A percentile compares a stretch with the other conserved stretches of the same genome.
These are phyloP conservation scores for Letharia lupina DNA, from an alignment of 495 filamentous ascomycete species.

Conservation along the genomic window DNA sequence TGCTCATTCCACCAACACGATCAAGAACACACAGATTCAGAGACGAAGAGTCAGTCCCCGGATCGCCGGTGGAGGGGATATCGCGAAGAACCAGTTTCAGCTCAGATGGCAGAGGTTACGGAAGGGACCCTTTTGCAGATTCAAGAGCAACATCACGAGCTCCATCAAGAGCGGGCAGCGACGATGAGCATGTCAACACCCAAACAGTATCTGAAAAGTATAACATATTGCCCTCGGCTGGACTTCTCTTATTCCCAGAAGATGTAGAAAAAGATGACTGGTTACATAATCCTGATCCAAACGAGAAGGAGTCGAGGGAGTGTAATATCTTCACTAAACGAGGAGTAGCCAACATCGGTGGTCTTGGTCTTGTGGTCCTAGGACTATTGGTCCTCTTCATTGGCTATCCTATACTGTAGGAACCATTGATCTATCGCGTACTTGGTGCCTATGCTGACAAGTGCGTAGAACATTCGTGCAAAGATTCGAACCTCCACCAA, in stretches of 20 bases:
- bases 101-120: constrained; percentile 45
- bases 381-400: constrained; percentile 63
- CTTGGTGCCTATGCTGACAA: constrained; percentile 14
- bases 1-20: constrained; percentile 47
- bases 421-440: constrained; percentile 11
- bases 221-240: constrained; percentile 65
- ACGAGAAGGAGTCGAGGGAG: constrained; percentile 52
- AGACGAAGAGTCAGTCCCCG: constrained; percentile 37
- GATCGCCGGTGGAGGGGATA: constrained; percentile 36
- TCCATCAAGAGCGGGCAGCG: constrained; percentile 53
- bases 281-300: constrained; percentile 62
- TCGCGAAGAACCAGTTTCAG: constrained; percentile 57
- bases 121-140: constrained; percentile 41
- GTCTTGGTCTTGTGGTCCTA: constrained; percentile 49
- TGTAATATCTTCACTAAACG: constrained; percentile 62
- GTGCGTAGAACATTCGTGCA: constrained; percentile 49
- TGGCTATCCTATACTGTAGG: constrained; percentile 66
- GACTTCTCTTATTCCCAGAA: constrained; percentile 61
- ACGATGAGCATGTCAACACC: constrained; percentile 61
- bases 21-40: constrained; percentile 37
- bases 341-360: constrained; percentile 61
- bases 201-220: constrained; percentile 74
- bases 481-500: constrained; percentile 24
- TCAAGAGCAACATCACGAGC: constrained; percentile 53
- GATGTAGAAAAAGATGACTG: constrained; percentile 75